Percentiles rank a stretch among this genome's conserved stretches.
Evolutionary conservation across 31 red algal species (phyloP).

Genomic region (Odonthalia washingtoniensis): DNA sequence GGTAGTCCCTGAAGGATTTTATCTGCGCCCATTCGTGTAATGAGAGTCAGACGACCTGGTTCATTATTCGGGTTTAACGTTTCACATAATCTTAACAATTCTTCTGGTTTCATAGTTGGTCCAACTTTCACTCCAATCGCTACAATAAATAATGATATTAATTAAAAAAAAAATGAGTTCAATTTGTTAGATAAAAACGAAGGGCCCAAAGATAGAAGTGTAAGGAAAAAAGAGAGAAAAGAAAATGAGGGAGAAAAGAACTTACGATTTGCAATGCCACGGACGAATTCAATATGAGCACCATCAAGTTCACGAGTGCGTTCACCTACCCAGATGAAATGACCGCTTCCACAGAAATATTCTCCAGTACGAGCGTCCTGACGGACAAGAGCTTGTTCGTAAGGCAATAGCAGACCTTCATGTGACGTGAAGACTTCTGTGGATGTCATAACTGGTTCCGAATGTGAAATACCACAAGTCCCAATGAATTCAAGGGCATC

Average conservation of each 20-base stretch:
- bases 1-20: slow-evolving; percentile 84
- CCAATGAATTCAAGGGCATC: slow-evolving; percentile 95
- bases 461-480: slow-evolving; percentile 77
- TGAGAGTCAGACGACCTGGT: slow-evolving; percentile 87
- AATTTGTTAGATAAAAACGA: neutral
- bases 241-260: slow-evolving; percentile 40
- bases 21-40: slow-evolving; percentile 93
- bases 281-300: slow-evolving; percentile 94
- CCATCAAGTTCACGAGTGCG: slow-evolving; percentile 90
- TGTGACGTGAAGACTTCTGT: slow-evolving; percentile 91
- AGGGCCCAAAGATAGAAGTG: neutral
- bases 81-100: slow-evolving; percentile 84
- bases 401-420: slow-evolving; percentile 91
- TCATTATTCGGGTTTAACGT: slow-evolving; percentile 90
- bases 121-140: slow-evolving; percentile 93
- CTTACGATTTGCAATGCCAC: slow-evolving; percentile 95
- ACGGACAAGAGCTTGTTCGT: slow-evolving; percentile 87
- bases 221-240: neutral
- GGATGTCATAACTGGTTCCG: slow-evolving; percentile 67
- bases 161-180: slow-evolving; percentile 21
- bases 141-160: slow-evolving; percentile 37
- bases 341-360: slow-evolving; percentile 78
- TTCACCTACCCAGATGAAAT: slow-evolving; percentile 97
- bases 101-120: slow-evolving; percentile 79
- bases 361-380: slow-evolving; percentile 62